Percentiles rank a stretch among this genome's conserved stretches.
These are phyloP conservation scores for Candida xiaguanensis DNA, from an alignment of 805 yeast species.

Conservation along the genomic window DNA sequence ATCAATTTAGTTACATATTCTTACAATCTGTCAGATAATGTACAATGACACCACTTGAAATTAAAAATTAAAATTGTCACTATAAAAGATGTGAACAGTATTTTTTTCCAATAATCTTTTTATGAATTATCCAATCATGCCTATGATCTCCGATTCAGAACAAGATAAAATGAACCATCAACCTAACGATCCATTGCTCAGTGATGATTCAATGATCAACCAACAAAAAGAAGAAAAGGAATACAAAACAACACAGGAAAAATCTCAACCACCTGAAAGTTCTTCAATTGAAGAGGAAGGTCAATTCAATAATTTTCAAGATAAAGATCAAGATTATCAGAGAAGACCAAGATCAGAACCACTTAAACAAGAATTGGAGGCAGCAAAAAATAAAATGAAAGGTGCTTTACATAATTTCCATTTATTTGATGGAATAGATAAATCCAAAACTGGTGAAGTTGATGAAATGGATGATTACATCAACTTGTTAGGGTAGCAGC, in stretches of 20 bases:
- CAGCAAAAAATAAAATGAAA: slow-evolving; percentile 3
- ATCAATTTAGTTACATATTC: neutral
- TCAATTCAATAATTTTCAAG: neutral
- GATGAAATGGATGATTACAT: slow-evolving; percentile 11
- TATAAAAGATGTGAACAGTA: too few relatives aligned
- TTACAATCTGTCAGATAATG: neutral
- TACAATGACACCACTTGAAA: neutral
- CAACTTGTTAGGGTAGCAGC: slow-evolving; percentile 10
- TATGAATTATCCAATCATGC: slow-evolving; percentile 4
- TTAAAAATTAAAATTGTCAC: too few relatives aligned
- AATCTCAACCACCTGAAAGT: neutral
- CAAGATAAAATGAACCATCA: neutral
- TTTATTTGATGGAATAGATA: slow-evolving; percentile 6
- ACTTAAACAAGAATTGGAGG: slow-evolving; percentile 3
- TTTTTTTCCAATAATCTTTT: neutral
- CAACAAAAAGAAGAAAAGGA: neutral
- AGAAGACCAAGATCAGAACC: slow-evolving; percentile 5
- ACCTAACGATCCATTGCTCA: neutral
- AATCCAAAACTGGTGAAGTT: neutral
- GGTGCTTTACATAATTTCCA: slow-evolving; percentile 5
- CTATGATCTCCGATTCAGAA: neutral
- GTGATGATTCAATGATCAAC: neutral
- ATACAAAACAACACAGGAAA: too few relatives aligned
- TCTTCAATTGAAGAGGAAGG: neutral
- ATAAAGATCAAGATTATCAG: neutral